A percentile compares a stretch with the other conserved stretches of the same genome.
Conservation (phyloP, 768 basidiomycete species). For the Lentinus tigrinus region DNA sequence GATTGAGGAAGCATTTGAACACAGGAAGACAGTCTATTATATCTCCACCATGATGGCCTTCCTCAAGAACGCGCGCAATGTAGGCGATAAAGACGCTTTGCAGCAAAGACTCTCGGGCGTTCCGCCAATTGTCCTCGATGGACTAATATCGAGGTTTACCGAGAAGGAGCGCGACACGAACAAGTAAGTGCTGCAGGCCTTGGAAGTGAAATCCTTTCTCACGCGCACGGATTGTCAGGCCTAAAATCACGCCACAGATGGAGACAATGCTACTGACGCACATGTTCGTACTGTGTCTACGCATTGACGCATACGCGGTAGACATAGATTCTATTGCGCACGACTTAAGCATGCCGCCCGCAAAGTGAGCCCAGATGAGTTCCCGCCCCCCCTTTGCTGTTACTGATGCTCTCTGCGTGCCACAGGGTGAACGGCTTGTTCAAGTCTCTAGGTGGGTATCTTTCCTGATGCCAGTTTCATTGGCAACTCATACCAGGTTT, state of each 20-base stretch:
- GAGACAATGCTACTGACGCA: slow-evolving; percentile 74
- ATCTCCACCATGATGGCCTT: slow-evolving; percentile 82
- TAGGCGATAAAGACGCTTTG: slow-evolving; percentile 50
- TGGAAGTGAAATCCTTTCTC: background rate
- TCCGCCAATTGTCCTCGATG: slow-evolving; percentile 67
- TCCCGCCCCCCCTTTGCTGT: background rate
- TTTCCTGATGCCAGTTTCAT: background rate
- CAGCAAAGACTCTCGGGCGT: slow-evolving; percentile 56
- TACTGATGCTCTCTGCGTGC: background rate
- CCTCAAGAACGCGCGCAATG: slow-evolving; percentile 42
- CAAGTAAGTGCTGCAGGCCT: slow-evolving; percentile 43
- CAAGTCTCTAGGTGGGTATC: slow-evolving; percentile 61
- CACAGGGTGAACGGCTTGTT: slow-evolving; percentile 65
- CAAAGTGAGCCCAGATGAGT: slow-evolving; percentile 51
- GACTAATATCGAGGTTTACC: slow-evolving; percentile 76
- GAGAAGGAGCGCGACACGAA: slow-evolving; percentile 69
- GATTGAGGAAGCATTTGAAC: background rate
- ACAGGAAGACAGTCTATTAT: slow-evolving; percentile 75
- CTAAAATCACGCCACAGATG: slow-evolving; percentile 60
- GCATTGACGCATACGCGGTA: slow-evolving; percentile 73
- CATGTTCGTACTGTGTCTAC: slow-evolving; percentile 79
- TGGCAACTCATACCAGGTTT: background rate
- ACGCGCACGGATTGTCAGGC: slow-evolving; percentile 10
- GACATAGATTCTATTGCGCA: slow-evolving; percentile 66
- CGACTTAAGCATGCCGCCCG: slow-evolving; percentile 66